A percentile compares a stretch with the other conserved stretches of the same genome.
These are phyloP conservation scores for Coniferiporia sulphurascens DNA, from an alignment of 1,284 basidiomycete genomes.

Conservation along the genomic window DNA sequence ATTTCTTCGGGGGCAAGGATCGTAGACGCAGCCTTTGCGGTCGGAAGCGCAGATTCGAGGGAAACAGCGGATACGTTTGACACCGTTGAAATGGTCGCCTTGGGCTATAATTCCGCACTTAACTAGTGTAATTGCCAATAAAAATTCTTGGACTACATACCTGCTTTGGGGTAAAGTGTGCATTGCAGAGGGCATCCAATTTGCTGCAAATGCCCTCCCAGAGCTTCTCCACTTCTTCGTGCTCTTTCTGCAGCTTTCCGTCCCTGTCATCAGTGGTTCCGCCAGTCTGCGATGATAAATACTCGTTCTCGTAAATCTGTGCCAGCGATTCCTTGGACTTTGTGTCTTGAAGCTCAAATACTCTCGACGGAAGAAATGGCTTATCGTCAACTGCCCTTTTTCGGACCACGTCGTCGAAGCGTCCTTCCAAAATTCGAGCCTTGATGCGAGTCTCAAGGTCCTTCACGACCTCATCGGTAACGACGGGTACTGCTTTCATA, in stretches of 20 bases:
- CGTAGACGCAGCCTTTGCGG: constrained; percentile 66
- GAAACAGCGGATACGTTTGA: constrained; percentile 82
- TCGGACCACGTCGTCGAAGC: constrained; percentile 90
- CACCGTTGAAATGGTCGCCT: constrained; percentile 83
- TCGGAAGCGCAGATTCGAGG: constrained; percentile 89
- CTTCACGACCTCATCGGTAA: constrained; percentile 86
- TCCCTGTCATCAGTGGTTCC: constrained; percentile 74
- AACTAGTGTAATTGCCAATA: background rate
- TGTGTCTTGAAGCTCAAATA: constrained; percentile 87
- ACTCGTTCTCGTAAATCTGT: constrained; percentile 96
- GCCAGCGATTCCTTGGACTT: constrained; percentile 88
- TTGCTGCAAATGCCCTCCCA: constrained; percentile 90
- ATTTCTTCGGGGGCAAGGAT: constrained; percentile 96
- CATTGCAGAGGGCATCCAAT: constrained; percentile 90
- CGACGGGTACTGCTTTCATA: constrained; percentile 81
- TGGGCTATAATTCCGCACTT: constrained; percentile 55
- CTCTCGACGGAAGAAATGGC: constrained; percentile 85
- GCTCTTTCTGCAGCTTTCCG: constrained; percentile 84
- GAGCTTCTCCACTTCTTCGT: constrained; percentile 75
- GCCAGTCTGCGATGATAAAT: constrained; percentile 58
- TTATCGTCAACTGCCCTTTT: constrained; percentile 75
- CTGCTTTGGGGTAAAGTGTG: constrained; percentile 93
- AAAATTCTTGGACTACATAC: constrained; percentile 42
- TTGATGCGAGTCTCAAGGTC: constrained; percentile 91
- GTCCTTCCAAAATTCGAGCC: constrained; percentile 78